Evolutionary conservation across 345 rosid genomes (phyloP).

Genomic region (Melastoma malabathricum): DNA sequence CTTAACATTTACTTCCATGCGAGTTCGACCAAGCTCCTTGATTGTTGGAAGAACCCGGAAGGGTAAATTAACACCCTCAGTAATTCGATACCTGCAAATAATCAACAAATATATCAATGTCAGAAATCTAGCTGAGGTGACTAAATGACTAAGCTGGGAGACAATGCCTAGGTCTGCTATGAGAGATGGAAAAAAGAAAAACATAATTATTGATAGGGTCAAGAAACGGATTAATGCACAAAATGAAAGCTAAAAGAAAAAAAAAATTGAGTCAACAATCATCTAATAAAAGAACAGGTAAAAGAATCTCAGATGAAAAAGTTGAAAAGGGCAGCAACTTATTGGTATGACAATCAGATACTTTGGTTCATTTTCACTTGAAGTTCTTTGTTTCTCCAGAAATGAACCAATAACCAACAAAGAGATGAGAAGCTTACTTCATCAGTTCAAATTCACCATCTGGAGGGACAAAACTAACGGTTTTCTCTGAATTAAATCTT

Average conservation of each 20-base stretch:
- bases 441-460: slow-evolving; percentile 99
- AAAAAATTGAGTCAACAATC: too few relatives aligned
- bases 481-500: slow-evolving; percentile 95
- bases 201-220: too few relatives aligned
- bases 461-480: slow-evolving; percentile 97
- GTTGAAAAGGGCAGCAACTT: too few relatives aligned
- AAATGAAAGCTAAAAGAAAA: too few relatives aligned
- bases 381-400: background rate
- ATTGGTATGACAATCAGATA: too few relatives aligned
- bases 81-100: slow-evolving; percentile 67
- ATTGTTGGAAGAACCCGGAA: slow-evolving; percentile 94
- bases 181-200: too few relatives aligned
- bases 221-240: too few relatives aligned
- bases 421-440: slow-evolving; percentile 54
- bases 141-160: too few relatives aligned
- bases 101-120: background rate
- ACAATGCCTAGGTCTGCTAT: too few relatives aligned
- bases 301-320: too few relatives aligned
- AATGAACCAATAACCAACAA: background rate
- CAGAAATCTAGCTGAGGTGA: background rate
- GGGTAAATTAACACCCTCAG: slow-evolving; percentile 98
- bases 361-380: too few relatives aligned
- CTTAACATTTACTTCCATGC: slow-evolving; percentile 99
- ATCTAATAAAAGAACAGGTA: too few relatives aligned
- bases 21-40: slow-evolving; percentile 97